Evolutionary conservation across 2,329 filamentous ascomycete genomes (phyloP).

Genomic region (Aspergillus sojae): DNA sequence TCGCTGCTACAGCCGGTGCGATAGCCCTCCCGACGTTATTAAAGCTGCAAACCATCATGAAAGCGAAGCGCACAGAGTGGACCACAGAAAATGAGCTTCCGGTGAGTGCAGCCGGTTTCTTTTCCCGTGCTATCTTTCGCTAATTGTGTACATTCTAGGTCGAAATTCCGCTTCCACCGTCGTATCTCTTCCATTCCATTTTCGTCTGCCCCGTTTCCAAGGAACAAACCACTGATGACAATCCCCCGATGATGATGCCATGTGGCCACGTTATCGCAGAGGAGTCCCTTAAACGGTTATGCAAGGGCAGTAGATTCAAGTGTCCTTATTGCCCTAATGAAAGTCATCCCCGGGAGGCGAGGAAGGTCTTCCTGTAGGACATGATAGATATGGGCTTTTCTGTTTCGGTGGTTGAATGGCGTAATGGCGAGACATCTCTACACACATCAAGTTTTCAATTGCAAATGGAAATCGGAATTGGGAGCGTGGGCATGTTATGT

Average conservation of each 20-base stretch:
- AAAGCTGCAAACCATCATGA: conserved; percentile 86
- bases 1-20: conserved; percentile 87
- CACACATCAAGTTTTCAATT: conserved; percentile 7
- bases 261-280: conserved; percentile 92
- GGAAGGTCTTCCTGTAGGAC: conserved; percentile 66
- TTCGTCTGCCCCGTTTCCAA: conserved; percentile 98
- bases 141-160: conserved; percentile 45
- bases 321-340: conserved; percentile 95
- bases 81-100: conserved; percentile 88
- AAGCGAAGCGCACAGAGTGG: conserved; percentile 90
- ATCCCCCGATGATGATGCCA: conserved; percentile 95
- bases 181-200: conserved; percentile 84
- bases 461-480: neutral
- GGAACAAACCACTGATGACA: conserved; percentile 88
- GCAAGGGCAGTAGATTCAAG: conserved; percentile 82
- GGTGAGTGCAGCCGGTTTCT: conserved; percentile 55
- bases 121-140: conserved; percentile 26
- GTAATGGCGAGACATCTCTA: conserved; percentile 13
- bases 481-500: neutral
- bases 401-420: conserved; percentile 4
- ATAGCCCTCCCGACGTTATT: conserved; percentile 87
- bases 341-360: conserved; percentile 74
- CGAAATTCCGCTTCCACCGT: conserved; percentile 66
- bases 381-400: neutral
- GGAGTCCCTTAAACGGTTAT: conserved; percentile 77